Percentiles rank a stretch among this genome's conserved stretches.
phyloP scores from a whole-genome alignment of 257 asterid genomes.

The Agastache rugosa region DNA sequence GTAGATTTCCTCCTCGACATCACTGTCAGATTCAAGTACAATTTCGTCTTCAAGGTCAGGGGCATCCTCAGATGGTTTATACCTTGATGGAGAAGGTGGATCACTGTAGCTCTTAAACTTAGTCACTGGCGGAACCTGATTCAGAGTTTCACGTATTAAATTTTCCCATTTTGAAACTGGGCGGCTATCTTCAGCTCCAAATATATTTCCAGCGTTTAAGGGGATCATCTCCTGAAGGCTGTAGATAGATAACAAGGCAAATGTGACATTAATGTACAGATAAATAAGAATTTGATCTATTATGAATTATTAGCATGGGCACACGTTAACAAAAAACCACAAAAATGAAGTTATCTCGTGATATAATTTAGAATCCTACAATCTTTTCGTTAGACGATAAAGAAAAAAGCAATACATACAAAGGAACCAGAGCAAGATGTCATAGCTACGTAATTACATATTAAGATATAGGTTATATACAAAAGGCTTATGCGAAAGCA shows the following conservation, averaged over 20 bases:
- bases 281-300: not conserved
- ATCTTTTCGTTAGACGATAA: conserved; percentile 5
- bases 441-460: not conserved
- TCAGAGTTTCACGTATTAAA: conserved; percentile 77
- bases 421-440: not conserved
- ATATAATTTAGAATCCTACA: conserved; percentile 16
- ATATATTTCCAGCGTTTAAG: conserved; percentile 84
- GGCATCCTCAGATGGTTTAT: conserved; percentile 78
- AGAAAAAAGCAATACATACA: conserved; percentile 5
- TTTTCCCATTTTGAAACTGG: conserved; percentile 88
- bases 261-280: not conserved
- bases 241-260: conserved; percentile 36
- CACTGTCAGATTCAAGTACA: conserved; percentile 73
- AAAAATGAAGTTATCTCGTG: not conserved
- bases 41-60: conserved; percentile 70
- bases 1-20: conserved; percentile 70
- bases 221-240: conserved; percentile 97
- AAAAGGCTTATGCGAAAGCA: conserved; percentile 8
- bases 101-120: conserved; percentile 82
- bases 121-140: conserved; percentile 55
- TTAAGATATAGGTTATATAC: not conserved
- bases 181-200: conserved; percentile 91
- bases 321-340: not conserved
- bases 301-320: conserved; percentile 14
- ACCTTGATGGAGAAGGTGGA: conserved; percentile 93